Evolutionary conservation across 2,329 filamentous ascomycete genomes (phyloP), one percentile per base, ranked within the genome.

Genomic region (Kalmusia sp.): DNA sequence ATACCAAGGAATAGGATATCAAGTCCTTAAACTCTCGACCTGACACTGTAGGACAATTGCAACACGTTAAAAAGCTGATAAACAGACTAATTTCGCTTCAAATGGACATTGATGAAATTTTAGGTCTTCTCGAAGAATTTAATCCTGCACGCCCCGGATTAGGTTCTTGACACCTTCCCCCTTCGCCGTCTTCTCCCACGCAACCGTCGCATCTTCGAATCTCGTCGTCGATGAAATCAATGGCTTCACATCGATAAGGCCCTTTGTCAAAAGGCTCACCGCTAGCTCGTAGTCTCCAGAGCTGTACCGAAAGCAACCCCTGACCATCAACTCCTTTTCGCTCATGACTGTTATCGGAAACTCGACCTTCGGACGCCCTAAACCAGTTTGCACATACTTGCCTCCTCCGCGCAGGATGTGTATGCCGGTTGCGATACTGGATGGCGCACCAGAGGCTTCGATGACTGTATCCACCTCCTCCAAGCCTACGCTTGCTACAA

Each of bases 351-450:
- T 40, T 15, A 49, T 45, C 24, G 40, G 40, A 8, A 45, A 89
- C 74, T 85, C 91, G 79, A 97, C 92, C 81, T 96, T 91, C 72
- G 92, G 90, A 80, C 89, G 92, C 59, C 93, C 93, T 8, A 97
- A 91, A 19, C 93, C 93, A 59, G 96, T 95, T 61, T 97, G 89
- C 71, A 97, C 96, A 52, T 96, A 93, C 78, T 95, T 96, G 61
- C 93, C 93, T 58, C 93, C 93, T 65, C 96, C 96, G 77, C 92
- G 92, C 70, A 89, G 83, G 14, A 91, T 87, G 84, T 91, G 92
- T 70, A 97, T 92, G 38, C 92, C 92, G 21, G 90, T 83, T 3
- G 89, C 86, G 64, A 97, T 89, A 72, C 89, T 93, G 76, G 87
- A 90, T 79, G 96, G 91, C 7, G 96, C 91, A 39, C 93, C 93